Evolutionary conservation across 176 grass and related monocot species (phyloP).

Genomic region (Paspalum notatum): DNA sequence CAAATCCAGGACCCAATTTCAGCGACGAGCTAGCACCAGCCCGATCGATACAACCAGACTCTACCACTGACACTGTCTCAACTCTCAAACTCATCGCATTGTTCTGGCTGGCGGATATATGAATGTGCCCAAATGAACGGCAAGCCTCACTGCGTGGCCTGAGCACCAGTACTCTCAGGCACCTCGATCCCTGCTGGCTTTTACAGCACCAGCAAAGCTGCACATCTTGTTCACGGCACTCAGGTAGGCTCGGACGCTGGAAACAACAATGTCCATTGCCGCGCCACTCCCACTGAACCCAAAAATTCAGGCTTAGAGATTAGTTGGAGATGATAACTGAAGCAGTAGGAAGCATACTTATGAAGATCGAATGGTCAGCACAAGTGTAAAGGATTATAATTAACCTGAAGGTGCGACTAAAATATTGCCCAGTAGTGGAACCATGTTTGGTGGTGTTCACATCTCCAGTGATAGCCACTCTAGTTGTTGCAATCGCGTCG

Average conservation of each 20-base stretch:
- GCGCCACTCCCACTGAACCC: constrained; percentile 79
- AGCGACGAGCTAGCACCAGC: too few relatives aligned
- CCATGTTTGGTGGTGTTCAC: constrained; percentile 46
- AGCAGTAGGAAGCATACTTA: too few relatives aligned
- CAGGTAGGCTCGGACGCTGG: constrained; percentile 84
- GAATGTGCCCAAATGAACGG: not conserved
- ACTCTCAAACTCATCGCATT: too few relatives aligned
- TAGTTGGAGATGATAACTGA: too few relatives aligned
- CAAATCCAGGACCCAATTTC: too few relatives aligned
- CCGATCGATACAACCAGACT: too few relatives aligned
- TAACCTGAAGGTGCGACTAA: constrained; percentile 80
- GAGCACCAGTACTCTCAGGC: constrained; percentile 22
- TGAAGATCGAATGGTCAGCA: too few relatives aligned
- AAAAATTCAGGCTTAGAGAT: not conserved
- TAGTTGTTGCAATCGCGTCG: constrained; percentile 92
- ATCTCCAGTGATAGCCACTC: constrained; percentile 67
- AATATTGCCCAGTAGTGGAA: constrained; percentile 45
- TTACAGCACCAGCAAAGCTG: constrained; percentile 63
- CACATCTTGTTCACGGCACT: constrained; percentile 90
- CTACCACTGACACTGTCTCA: too few relatives aligned
- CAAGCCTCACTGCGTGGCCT: constrained; percentile 31
- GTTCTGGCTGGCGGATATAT: too few relatives aligned
- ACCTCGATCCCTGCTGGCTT: constrained; percentile 55
- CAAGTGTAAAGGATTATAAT: too few relatives aligned
- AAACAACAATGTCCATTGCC: constrained; percentile 77